Percentiles rank a stretch among this genome's conserved stretches.
Conservation (phyloP, 257 asterid species). For the Salvia hispanica region DNA sequence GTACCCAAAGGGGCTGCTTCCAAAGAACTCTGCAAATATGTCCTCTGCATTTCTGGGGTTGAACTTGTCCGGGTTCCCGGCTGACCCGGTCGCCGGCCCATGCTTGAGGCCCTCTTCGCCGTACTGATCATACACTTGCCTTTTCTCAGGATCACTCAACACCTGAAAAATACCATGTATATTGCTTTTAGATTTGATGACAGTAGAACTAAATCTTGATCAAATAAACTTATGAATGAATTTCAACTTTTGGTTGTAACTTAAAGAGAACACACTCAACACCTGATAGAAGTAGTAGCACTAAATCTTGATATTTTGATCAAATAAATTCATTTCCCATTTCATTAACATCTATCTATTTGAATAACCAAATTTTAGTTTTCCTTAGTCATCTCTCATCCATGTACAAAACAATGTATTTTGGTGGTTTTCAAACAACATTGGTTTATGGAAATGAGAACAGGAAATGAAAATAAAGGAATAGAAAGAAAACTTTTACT, state of each 20-base stretch:
- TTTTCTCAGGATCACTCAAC: constrained; percentile 80
- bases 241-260: not conserved
- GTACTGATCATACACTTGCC: constrained; percentile 71
- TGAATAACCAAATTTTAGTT: too few relatives aligned
- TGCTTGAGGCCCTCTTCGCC: constrained; percentile 91
- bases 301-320: too few relatives aligned
- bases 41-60: constrained; percentile 86
- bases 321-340: too few relatives aligned
- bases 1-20: constrained; percentile 79
- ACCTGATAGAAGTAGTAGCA: too few relatives aligned
- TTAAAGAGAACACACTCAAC: not conserved
- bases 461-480: too few relatives aligned
- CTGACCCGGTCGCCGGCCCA: constrained; percentile 63
- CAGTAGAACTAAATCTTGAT: not conserved
- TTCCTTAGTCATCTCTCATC: too few relatives aligned
- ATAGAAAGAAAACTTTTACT: too few relatives aligned
- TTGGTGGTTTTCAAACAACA: too few relatives aligned
- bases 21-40: constrained; percentile 88
- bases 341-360: too few relatives aligned
- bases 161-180: constrained; percentile 44
- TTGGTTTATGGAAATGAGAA: too few relatives aligned
- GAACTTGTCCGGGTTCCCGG: constrained; percentile 48
- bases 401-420: too few relatives aligned
- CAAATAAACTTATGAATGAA: not conserved
- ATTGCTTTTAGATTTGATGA: not conserved